A percentile compares a stretch with the other conserved stretches of the same genome.
Conservation (phyloP, 345 rosid genomes). For the Laguncularia racemosa region DNA sequence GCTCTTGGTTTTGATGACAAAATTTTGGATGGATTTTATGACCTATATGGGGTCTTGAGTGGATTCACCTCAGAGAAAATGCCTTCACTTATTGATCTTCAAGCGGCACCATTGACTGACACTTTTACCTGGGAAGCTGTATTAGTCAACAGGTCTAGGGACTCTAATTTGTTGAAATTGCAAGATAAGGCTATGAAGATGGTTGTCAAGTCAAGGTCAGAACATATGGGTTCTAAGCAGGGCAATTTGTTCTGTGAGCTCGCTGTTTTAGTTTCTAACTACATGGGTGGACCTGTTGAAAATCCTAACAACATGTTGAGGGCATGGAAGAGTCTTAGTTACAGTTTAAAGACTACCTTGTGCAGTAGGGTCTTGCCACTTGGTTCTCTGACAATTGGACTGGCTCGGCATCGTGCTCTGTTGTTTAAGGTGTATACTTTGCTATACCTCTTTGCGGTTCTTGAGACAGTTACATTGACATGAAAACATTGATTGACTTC, state of each 20-base stretch:
- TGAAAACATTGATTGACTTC: not conserved
- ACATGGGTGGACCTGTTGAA: slow-evolving; percentile 90
- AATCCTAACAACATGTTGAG: slow-evolving; percentile 64
- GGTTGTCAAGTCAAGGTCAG: slow-evolving; percentile 54
- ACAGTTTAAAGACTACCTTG: slow-evolving; percentile 65
- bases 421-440: slow-evolving; percentile 62
- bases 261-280: slow-evolving; percentile 72
- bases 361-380: slow-evolving; percentile 86
- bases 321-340: slow-evolving; percentile 73
- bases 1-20: slow-evolving; percentile 95
- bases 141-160: slow-evolving; percentile 68
- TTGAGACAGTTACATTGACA: not conserved
- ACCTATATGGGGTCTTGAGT: slow-evolving; percentile 59
- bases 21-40: slow-evolving; percentile 93
- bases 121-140: slow-evolving; percentile 77
- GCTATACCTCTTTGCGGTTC: too few species aligned
- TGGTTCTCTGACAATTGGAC: slow-evolving; percentile 82
- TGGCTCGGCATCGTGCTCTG: slow-evolving; percentile 97
- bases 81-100: slow-evolving; percentile 88
- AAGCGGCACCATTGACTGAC: slow-evolving; percentile 60
- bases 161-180: slow-evolving; percentile 68
- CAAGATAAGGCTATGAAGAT: slow-evolving; percentile 71
- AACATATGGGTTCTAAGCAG: slow-evolving; percentile 25
- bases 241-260: slow-evolving; percentile 53
- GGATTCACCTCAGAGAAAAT: slow-evolving; percentile 50